A percentile compares a stretch with the other conserved stretches of the same genome.
Conservation (phyloP, 257 asterid species). For the Thymus quinquecostatus region DNA sequence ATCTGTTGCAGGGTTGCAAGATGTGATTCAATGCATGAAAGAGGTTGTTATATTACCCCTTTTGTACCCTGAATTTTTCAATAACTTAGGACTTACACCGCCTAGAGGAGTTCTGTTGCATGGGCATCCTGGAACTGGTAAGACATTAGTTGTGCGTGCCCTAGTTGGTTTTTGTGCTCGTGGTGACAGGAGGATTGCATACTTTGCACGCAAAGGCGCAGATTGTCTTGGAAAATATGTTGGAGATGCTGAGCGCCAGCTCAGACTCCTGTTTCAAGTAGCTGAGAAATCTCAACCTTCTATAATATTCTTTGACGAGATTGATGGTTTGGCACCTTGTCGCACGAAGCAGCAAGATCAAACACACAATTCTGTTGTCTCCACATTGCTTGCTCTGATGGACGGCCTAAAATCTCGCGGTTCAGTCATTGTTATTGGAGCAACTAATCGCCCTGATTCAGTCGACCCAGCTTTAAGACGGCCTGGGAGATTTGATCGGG, state of each 20-base stretch:
- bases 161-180: slow-evolving; percentile 97
- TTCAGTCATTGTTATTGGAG: slow-evolving; percentile 96
- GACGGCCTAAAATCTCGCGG: slow-evolving; percentile 98
- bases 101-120: slow-evolving; percentile 99
- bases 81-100: slow-evolving; percentile 85
- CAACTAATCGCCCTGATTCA: slow-evolving; percentile 98
- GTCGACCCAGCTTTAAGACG: slow-evolving; percentile 98
- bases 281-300: slow-evolving; percentile 99
- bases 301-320: slow-evolving; percentile 95
- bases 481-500: slow-evolving; percentile 98
- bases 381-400: slow-evolving; percentile 97
- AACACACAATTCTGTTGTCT: slow-evolving; percentile 98
- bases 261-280: slow-evolving; percentile 91
- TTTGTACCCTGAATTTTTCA: slow-evolving; percentile 85
- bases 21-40: slow-evolving; percentile 95
- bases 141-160: slow-evolving; percentile 97
- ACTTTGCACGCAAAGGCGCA: slow-evolving; percentile 99
- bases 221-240: slow-evolving; percentile 99
- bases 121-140: slow-evolving; percentile 99
- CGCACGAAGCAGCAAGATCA: slow-evolving; percentile 93
- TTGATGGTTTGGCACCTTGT: slow-evolving; percentile 98
- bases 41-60: slow-evolving; percentile 98
- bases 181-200: slow-evolving; percentile 93
- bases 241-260: slow-evolving; percentile 99
- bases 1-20: slow-evolving; percentile 96